Conservation (phyloP, 2,329 filamentous ascomycete genomes). For the Colletotrichum brevisporum region DNA sequence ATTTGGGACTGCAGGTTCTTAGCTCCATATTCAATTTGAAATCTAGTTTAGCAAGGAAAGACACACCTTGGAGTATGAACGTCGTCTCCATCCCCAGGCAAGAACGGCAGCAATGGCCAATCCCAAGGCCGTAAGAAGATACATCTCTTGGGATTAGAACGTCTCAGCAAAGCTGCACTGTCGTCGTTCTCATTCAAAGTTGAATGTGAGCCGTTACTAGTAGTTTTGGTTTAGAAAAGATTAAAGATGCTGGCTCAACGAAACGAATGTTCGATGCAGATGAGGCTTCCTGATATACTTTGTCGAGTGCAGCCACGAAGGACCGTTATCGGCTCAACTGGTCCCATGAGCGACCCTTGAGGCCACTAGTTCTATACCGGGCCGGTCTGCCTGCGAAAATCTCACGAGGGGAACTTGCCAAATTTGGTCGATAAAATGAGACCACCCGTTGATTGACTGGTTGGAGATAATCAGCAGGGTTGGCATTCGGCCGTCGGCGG, state of each 20-base stretch:
- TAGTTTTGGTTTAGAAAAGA: neutral
- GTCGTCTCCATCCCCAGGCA: constrained; percentile 24
- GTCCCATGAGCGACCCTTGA: neutral
- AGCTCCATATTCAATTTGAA: neutral
- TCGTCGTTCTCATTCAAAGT: too few species aligned
- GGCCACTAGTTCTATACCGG: neutral
- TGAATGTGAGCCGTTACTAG: neutral
- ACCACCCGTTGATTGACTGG: neutral
- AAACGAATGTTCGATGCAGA: neutral
- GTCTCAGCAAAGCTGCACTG: too few species aligned
- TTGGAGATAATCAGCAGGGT: constrained; percentile 2
- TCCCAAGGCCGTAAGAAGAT: constrained; percentile 13
- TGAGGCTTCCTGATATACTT: constrained; percentile 8
- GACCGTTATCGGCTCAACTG: constrained; percentile 31
- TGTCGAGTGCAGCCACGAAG: neutral
- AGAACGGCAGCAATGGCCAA: constrained; percentile 8
- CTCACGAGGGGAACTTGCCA: neutral
- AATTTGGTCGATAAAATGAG: constrained; percentile 18
- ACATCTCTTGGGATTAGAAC: constrained; percentile 12
- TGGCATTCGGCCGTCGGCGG: neutral
- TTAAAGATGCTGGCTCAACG: neutral
- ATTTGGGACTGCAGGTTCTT: neutral
- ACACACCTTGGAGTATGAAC: neutral
- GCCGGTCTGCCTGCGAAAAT: neutral
- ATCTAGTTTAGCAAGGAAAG: neutral